These are phyloP conservation scores for Drechslerella coelobrocha DNA, from an alignment of 2,329 filamentous ascomycete species.

Conservation along the genomic window DNA sequence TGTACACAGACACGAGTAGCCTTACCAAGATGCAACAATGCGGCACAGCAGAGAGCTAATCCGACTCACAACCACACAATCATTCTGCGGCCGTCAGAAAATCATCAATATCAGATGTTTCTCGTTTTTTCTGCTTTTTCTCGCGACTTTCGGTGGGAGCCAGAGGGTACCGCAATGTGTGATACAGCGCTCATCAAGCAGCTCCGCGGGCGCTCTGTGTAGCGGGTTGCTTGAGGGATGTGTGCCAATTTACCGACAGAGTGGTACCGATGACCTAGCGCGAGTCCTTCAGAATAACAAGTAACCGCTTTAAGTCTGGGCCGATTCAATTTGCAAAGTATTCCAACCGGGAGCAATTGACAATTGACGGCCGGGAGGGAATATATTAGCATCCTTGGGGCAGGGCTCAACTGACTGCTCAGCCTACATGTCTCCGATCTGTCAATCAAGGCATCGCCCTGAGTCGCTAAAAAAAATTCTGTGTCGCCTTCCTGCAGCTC, in stretches of 20 bases:
- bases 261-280: conserved; percentile 46
- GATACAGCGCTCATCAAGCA: conserved; percentile 13
- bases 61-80: conserved; percentile 5
- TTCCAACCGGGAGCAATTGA: conserved; percentile 37
- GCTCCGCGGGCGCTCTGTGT: neutral
- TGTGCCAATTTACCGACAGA: conserved; percentile 47
- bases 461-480: conserved; percentile 20
- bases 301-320: conserved; percentile 48
- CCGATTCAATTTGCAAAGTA: conserved; percentile 23
- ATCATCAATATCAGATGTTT: neutral
- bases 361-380: conserved; percentile 20
- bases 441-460: conserved; percentile 42
- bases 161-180: neutral
- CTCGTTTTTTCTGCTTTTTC: neutral
- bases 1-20: conserved; percentile 33
- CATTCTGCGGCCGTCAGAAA: neutral
- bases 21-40: conserved; percentile 41
- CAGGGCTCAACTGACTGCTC: conserved; percentile 16
- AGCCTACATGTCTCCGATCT: conserved; percentile 27
- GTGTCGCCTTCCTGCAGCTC: conserved; percentile 19
- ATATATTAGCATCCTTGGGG: conserved; percentile 13
- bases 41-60: conserved; percentile 38
- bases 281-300: conserved; percentile 43
- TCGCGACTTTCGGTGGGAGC: neutral
- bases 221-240: conserved; percentile 2